Percentiles rank a stretch among this genome's conserved stretches.
Evolutionary conservation across 768 basidiomycete genomes (phyloP).

Genomic region (Calocybe cyanea): DNA sequence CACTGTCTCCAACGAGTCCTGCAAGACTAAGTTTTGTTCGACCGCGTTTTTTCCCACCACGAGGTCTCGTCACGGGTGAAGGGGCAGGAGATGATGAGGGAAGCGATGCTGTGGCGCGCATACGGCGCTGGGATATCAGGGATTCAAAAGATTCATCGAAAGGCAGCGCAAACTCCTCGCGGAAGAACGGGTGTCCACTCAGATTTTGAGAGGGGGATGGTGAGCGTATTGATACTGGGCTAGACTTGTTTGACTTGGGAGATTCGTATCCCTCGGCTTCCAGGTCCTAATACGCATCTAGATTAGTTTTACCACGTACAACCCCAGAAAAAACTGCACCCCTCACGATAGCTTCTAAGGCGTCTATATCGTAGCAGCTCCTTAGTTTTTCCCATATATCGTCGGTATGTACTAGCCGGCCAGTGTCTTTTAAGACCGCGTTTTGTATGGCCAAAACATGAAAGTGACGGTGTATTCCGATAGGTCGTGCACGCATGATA

Average conservation of each 20-base stretch:
- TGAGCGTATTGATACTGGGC: conserved; percentile 52
- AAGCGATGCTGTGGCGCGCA: conserved; percentile 60
- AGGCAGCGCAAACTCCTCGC: conserved; percentile 62
- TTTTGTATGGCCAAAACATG: conserved; percentile 74
- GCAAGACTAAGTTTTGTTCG: conserved; percentile 61
- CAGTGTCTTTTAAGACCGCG: conserved; percentile 69
- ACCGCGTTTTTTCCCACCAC: conserved; percentile 34
- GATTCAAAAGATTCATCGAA: conserved; percentile 57
- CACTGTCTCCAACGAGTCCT: conserved; percentile 77
- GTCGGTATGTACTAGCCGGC: conserved; percentile 51
- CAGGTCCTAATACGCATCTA: conserved; percentile 28
- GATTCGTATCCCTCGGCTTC: conserved; percentile 44
- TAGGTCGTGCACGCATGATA: conserved; percentile 75
- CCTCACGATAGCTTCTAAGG: conserved; percentile 67
- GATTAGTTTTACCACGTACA: conserved; percentile 14
- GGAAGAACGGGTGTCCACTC: conserved; percentile 67
- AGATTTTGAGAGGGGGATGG: conserved; percentile 72
- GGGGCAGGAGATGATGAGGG: conserved; percentile 59
- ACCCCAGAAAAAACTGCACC: conserved; percentile 4
- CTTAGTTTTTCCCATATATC: conserved; percentile 75
- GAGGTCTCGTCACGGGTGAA: conserved; percentile 30
- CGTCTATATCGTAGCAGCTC: conserved; percentile 70
- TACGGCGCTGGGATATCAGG: conserved; percentile 58
- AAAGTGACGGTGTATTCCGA: conserved; percentile 82
- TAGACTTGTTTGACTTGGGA: conserved; percentile 35